Conservation (phyloP, 2,329 filamentous ascomycete species). For the Calycina herbarum region DNA sequence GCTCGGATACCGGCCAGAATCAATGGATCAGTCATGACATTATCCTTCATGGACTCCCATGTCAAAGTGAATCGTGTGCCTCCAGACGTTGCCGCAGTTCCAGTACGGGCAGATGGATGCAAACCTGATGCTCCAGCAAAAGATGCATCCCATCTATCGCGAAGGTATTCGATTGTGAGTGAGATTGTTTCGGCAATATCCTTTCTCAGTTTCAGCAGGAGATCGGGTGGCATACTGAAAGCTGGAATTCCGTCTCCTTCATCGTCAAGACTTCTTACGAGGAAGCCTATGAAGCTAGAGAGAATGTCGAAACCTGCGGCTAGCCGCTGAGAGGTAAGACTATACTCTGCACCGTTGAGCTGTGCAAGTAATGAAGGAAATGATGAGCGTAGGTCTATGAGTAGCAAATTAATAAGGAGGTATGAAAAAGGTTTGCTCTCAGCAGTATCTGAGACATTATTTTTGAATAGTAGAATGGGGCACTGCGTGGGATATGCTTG, state of each 20-base stretch:
- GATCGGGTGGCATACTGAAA: conserved; percentile 55
- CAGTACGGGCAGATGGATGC: conserved; percentile 55
- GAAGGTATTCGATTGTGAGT: conserved; percentile 62
- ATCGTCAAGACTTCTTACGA: conserved; percentile 56
- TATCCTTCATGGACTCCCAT: conserved; percentile 56
- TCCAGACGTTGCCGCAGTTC: conserved; percentile 45
- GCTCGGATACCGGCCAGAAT: conserved; percentile 58
- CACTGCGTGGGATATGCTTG: conserved; percentile 52
- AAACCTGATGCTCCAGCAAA: conserved; percentile 62
- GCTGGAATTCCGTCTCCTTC: conserved; percentile 32
- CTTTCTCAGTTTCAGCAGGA: conserved; percentile 60
- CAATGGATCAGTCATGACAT: conserved; percentile 54
- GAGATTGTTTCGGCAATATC: conserved; percentile 64
- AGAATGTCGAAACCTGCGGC: conserved; percentile 63
- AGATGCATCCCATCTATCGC: conserved; percentile 69
- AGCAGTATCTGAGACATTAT: conserved; percentile 31
- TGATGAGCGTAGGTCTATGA: conserved; percentile 65
- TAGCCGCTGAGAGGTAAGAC: conserved; percentile 51
- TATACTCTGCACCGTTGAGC: conserved; percentile 57
- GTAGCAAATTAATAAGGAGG: conserved; percentile 62
- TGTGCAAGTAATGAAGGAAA: conserved; percentile 59
- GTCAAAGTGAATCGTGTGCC: conserved; percentile 50
- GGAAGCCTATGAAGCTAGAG: conserved; percentile 57
- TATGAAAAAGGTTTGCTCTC: conserved; percentile 58
- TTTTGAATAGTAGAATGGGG: conserved; percentile 53